These are phyloP conservation scores for Diaporthe vaccinii DNA, from an alignment of 2,329 filamentous ascomycete genomes.

Conservation along the genomic window DNA sequence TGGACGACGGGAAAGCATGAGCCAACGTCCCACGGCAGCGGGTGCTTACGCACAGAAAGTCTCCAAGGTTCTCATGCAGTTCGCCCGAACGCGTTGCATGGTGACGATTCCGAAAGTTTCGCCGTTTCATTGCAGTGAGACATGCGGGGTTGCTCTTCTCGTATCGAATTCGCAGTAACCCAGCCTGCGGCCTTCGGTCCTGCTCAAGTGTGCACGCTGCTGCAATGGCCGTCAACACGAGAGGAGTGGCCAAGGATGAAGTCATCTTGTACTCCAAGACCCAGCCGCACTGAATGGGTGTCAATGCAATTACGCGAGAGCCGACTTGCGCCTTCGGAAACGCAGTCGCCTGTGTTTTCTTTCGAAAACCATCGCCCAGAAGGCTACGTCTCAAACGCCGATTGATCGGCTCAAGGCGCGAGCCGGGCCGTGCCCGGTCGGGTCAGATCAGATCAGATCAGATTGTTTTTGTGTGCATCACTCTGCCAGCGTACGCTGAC, in stretches of 20 bases:
- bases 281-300: too few species aligned
- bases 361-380: not conserved
- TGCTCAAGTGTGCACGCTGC: slow-evolving; percentile 4
- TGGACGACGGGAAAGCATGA: not conserved
- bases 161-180: slow-evolving; percentile 4
- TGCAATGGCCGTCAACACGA: slow-evolving; percentile 6
- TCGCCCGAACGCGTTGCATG: slow-evolving; percentile 27
- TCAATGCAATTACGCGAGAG: not conserved
- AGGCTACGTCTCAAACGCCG: not conserved
- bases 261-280: not conserved
- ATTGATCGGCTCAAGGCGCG: not conserved
- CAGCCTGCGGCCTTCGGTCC: not conserved
- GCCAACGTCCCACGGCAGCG: slow-evolving; percentile 20
- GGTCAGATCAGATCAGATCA: not conserved
- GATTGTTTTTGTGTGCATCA: not conserved
- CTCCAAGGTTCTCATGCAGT: slow-evolving; percentile 4
- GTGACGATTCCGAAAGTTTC: slow-evolving; percentile 30
- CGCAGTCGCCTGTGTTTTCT: not conserved
- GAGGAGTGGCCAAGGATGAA: slow-evolving; percentile 11
- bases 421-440: slow-evolving; percentile 5
- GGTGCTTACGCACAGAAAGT: not conserved
- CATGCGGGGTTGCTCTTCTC: slow-evolving; percentile 15
- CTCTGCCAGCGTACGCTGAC: not conserved
- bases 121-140: slow-evolving; percentile 28
- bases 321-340: not conserved